Conservation (phyloP, 306 rosid species). For the Citrullus colocynthis region DNA sequence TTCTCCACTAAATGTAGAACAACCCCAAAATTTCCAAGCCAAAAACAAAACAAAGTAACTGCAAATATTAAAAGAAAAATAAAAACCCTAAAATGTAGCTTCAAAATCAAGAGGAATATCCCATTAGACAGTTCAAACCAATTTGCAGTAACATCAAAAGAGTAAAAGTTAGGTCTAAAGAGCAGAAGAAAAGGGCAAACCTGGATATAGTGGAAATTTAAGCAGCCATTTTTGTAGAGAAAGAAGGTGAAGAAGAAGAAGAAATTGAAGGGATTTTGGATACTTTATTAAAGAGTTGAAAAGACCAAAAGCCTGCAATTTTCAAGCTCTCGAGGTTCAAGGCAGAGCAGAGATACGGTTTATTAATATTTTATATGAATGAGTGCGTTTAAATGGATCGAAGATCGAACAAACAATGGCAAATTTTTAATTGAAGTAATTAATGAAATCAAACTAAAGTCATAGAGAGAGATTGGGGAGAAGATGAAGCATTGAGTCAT, state of each 20-base stretch:
- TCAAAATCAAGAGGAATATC: background rate
- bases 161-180: background rate
- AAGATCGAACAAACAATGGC: background rate
- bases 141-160: background rate
- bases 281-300: constrained; percentile 17
- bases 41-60: background rate
- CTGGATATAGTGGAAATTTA: background rate
- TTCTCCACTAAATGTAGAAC: background rate
- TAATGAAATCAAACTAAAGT: background rate
- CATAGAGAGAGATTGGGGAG: background rate
- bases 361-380: background rate
- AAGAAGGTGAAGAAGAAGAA: constrained; percentile 5
- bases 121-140: background rate
- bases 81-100: background rate
- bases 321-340: constrained; percentile 30
- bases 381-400: background rate
- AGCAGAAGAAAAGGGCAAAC: background rate
- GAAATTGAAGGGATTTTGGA: constrained; percentile 20
- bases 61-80: background rate
- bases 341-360: constrained; percentile 10
- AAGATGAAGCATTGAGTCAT: background rate
- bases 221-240: background rate
- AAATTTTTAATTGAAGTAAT: background rate
- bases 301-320: constrained; percentile 30
- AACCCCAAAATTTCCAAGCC: background rate